These are phyloP conservation scores for Avena sativa DNA, from an alignment of 176 grass and related monocot species.

Conservation along the genomic window DNA sequence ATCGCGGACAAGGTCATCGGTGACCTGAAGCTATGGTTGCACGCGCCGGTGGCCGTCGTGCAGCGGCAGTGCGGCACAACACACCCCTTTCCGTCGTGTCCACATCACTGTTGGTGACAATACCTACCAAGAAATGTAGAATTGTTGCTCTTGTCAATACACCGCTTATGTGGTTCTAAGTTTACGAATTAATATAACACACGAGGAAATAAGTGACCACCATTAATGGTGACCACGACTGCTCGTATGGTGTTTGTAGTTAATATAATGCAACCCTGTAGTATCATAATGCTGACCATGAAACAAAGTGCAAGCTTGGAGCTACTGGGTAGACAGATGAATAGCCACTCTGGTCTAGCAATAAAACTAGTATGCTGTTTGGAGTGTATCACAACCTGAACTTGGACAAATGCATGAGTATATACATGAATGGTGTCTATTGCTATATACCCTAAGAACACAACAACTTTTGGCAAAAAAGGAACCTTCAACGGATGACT, in stretches of 20 bases:
- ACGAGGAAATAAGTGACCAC: not conserved
- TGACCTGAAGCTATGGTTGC: no score
- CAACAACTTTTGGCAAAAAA: not conserved
- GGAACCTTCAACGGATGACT: slow-evolving; percentile 50
- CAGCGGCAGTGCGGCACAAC: no score
- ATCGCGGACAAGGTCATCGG: no score
- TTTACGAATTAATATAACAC: not conserved
- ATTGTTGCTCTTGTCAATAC: slow-evolving; percentile 22
- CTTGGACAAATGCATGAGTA: not conserved
- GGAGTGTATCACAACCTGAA: not conserved
- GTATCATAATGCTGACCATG: not conserved
- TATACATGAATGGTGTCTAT: not conserved
- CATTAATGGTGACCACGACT: not conserved
- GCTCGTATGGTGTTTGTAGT: not conserved
- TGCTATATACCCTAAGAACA: not conserved
- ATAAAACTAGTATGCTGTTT: not conserved
- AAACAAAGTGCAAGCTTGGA: not conserved
- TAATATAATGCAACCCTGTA: not conserved
- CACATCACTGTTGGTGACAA: slow-evolving; percentile 30
- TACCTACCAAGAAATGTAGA: slow-evolving; percentile 45
- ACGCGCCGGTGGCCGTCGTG: no score
- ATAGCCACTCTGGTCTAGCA: not conserved
- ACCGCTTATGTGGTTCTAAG: not conserved
- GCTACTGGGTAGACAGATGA: not conserved
- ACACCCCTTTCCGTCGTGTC: not conserved